Conservation (phyloP, 129 eudicot species). For the Ambrosia trifida region DNA sequence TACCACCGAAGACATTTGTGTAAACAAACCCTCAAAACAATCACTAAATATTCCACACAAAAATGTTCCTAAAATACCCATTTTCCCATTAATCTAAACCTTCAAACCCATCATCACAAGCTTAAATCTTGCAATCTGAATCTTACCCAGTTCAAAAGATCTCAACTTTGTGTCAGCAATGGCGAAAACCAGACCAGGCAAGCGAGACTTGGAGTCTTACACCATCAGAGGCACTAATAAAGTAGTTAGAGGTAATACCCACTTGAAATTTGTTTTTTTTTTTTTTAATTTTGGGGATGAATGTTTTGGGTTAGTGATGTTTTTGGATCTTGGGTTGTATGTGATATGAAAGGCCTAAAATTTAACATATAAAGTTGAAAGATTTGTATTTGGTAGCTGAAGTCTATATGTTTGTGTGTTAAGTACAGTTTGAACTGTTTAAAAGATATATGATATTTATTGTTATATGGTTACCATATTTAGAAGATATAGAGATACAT, state of each 20-base stretch:
- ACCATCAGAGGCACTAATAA: constrained; percentile 70
- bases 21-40: constrained; percentile 18
- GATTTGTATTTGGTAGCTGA: too few species aligned
- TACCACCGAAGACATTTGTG: constrained; percentile 9
- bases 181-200: constrained; percentile 70
- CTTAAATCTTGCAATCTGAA: not conserved
- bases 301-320: not conserved
- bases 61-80: constrained; percentile 35
- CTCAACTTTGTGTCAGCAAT: constrained; percentile 24
- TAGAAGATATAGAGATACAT: not conserved
- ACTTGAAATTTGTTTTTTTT: too few species aligned
- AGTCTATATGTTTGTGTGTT: too few species aligned
- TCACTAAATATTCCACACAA: constrained; percentile 6
- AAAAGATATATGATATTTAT: too few species aligned
- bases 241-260: constrained; percentile 57
- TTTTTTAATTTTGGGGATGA: not conserved
- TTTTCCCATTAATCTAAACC: constrained; percentile 6
- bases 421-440: too few species aligned
- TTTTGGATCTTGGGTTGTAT: constrained; percentile 4
- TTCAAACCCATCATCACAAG: not conserved
- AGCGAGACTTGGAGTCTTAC: constrained; percentile 57
- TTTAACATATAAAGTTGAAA: too few species aligned
- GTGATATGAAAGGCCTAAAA: not conserved
- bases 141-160: constrained; percentile 10
- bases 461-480: too few species aligned